phyloP scores from a whole-genome alignment of 2,329 filamentous ascomycete species.

The Penicillium sp. region DNA sequence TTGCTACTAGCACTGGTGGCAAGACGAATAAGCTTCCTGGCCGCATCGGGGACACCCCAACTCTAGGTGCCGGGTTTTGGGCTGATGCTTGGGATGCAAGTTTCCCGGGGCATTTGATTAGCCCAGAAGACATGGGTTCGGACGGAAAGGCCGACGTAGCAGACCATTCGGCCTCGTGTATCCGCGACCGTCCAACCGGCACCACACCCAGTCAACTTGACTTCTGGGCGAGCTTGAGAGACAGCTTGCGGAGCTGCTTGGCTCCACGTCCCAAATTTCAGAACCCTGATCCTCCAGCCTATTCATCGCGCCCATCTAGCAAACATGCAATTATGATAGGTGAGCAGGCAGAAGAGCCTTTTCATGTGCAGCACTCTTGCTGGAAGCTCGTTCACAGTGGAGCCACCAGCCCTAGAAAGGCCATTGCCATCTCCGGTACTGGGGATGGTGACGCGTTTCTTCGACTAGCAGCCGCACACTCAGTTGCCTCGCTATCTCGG shows the following conservation, averaged over 20 bases:
- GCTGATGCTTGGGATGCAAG: conserved; percentile 73
- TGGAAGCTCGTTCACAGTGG: not conserved
- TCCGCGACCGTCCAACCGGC: not conserved
- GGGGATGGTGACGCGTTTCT: conserved; percentile 91
- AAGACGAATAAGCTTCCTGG: conserved; percentile 88
- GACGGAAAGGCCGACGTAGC: not conserved
- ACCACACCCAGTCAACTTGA: not conserved
- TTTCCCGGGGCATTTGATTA: not conserved
- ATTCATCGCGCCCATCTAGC: conserved; percentile 7
- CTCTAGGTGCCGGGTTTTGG: conserved; percentile 84
- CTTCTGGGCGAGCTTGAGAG: conserved; percentile 3
- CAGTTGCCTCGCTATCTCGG: conserved; percentile 71
- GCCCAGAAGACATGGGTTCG: not conserved
- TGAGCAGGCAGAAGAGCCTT: not conserved
- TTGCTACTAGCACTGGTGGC: conserved; percentile 70
- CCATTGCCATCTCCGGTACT: conserved; percentile 71
- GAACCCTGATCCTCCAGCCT: not conserved
- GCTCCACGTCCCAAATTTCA: conserved; percentile 6
- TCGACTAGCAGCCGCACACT: conserved; percentile 70
- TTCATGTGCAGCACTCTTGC: conserved; percentile 3
- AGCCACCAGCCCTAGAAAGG: conserved; percentile 30
- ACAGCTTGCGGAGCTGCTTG: conserved; percentile 24
- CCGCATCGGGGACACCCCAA: conserved; percentile 83
- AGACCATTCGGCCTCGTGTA: not conserved
- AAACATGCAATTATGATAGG: conserved; percentile 9